Evolutionary conservation across 2,329 filamentous ascomycete species (phyloP).

Genomic region (Monosporascus sp.): DNA sequence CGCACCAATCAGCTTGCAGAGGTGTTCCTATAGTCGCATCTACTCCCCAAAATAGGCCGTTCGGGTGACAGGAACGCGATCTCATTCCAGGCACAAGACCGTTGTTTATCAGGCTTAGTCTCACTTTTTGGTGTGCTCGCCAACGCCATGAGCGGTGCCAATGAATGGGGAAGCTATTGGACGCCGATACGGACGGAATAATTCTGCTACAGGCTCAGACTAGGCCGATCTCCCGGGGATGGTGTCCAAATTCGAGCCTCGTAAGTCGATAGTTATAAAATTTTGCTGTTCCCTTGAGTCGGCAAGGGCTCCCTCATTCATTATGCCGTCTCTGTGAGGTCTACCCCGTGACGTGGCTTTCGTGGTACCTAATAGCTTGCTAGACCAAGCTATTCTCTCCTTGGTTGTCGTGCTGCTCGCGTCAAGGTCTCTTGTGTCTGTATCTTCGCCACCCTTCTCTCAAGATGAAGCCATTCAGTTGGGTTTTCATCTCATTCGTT

Average conservation of each 20-base stretch:
- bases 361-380: not conserved
- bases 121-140: too few relatives aligned
- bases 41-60: not conserved
- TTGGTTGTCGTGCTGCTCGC: not conserved
- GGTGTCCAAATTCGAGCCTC: not conserved
- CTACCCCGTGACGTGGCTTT: not conserved
- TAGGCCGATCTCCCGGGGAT: not conserved
- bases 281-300: not conserved
- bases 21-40: not conserved
- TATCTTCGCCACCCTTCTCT: not conserved
- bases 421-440: not conserved
- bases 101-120: not conserved
- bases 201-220: too few relatives aligned
- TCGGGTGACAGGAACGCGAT: not conserved
- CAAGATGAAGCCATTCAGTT: slow-evolving; percentile 24
- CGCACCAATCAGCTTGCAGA: not conserved
- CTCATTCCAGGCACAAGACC: not conserved
- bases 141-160: too few relatives aligned
- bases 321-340: not conserved
- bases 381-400: not conserved
- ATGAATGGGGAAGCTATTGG: too few relatives aligned
- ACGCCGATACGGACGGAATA: too few relatives aligned
- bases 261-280: not conserved
- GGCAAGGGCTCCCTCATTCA: not conserved
- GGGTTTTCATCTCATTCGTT: slow-evolving; percentile 19